Base-by-base conservation (phyloP, 2,329 filamentous ascomycete species). In the Dryadomyces sulphureus region DNA sequence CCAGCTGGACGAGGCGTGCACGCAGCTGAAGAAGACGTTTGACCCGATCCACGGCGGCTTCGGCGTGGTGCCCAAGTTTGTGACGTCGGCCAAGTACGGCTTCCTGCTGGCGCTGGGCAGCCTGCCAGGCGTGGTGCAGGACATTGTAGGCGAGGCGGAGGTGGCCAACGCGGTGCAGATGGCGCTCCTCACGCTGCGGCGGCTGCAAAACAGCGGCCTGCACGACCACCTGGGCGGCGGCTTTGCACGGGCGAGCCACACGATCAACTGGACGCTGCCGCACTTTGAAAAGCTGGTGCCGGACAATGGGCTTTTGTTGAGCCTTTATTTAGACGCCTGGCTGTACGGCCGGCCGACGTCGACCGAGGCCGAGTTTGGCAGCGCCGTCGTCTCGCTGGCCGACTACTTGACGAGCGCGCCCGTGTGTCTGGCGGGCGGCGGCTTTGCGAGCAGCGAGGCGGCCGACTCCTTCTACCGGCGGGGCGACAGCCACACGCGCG, bases 221-320 rank as follows among this genome's bases (percentile, higher is more conserved):
- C 64, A 69, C 45, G 75, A 79, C 49, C 75, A 78, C 47, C 58
- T 78, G 8, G 71, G 72, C 1, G 67, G 65, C 7, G 75, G 75
- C 4, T 77, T 78, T 53, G 65, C 70, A 32, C 77, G 90, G 44
- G 95, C 94, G 59, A 94, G 87, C 14, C 83, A 94, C 7, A 96
- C 90, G 0, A 69, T 79, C 14, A 85, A 96, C 62, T 98, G 92
- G 92, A 85, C 83, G 51, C 68, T 96, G 41, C 92, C 92, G 11
- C 89, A 94, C 60, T 98, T 96, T 55, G 92, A 98, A 66, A 96
- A 96, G 67, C 88, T 96, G 74, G 75, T 95, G 9, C 88, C 87
- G 46, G 92, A 96, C 58, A 94, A 98, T 56, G 81, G 85, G 0
- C 81, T 95, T 54, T 71, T 96, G 1, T 66, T 98, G 2, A 75